phyloP scores from a whole-genome alignment of 495 filamentous ascomycete species.

The Daldinia bambusicola region DNA sequence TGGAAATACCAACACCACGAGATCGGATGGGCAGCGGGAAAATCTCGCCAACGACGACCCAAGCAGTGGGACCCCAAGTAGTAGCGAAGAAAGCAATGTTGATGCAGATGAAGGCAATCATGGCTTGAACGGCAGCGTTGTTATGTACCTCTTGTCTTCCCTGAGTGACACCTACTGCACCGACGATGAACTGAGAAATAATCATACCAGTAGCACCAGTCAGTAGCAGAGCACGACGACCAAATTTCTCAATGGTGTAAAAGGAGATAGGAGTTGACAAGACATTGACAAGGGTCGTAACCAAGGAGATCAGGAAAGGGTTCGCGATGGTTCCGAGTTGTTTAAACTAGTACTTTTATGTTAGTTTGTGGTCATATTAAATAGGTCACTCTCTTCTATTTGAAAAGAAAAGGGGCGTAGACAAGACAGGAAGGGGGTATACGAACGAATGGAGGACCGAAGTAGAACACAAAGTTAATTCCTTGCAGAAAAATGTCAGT shows the following conservation, averaged over 20 bases:
- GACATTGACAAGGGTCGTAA: conserved; percentile 89
- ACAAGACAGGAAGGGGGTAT: too few species aligned
- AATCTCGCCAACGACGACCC: conserved; percentile 81
- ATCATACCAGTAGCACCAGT: conserved; percentile 83
- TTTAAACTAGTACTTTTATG: conserved; percentile 59
- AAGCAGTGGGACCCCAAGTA: conserved; percentile 76
- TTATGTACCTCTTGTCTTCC: conserved; percentile 52
- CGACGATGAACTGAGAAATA: conserved; percentile 82
- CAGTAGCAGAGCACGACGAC: conserved; percentile 85
- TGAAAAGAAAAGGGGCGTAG: too few species aligned
- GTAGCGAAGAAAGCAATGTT: conserved; percentile 79
- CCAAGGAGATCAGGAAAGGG: conserved; percentile 80
- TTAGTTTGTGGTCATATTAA: too few species aligned
- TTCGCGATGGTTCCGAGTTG: conserved; percentile 74
- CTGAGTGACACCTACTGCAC: conserved; percentile 67
- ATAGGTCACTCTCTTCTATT: too few species aligned
- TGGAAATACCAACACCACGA: conserved; percentile 76
- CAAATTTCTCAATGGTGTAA: conserved; percentile 81
- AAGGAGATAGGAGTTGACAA: conserved; percentile 83
- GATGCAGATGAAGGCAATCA: conserved; percentile 76
- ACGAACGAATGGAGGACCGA: conserved; percentile 73
- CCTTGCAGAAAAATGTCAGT: too few species aligned
- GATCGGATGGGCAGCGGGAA: conserved; percentile 81
- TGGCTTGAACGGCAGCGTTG: conserved; percentile 55
- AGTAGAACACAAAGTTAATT: conserved; percentile 75